Evolutionary conservation across 169 alveolate genomes (phyloP), one percentile per base, ranked within the genome.

Genomic region (Plasmodium vivax): DNA sequence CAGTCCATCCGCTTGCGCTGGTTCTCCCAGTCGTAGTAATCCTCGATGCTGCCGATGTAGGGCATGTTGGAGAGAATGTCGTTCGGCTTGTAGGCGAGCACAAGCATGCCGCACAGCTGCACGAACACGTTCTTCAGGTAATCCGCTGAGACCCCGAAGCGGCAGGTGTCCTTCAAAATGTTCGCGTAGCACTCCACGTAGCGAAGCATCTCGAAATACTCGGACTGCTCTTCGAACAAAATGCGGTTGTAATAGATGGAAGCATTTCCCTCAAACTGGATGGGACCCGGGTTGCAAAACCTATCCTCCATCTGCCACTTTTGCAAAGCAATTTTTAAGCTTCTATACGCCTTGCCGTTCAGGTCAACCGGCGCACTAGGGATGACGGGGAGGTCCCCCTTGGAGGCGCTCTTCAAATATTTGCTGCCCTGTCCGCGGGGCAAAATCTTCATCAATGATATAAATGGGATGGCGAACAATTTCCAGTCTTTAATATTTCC

Each of bases 211-310:
- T 97, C 98, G 62, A 97, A 96, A 90, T 98, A 98, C 92, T 97
- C 98, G 10, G 98, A 97, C 45, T 98, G 98, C 94, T 98, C 98
- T 71, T 97, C 98, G 80, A 96, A 96, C 82, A 98, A 95, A 9
- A 97, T 97, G 82, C 98, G 93, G 95, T 97, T 97, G 58, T 97
- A 98, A 83, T 97, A 96, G 27, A 95, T 92, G 7, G 98, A 94
- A 14, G 97, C 98, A n/a, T 95, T 95, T 71, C 99, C 99, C 90
- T 92, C 97, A 96, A 97, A 98, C 95, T 99, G 99, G 19, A 99
- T 98, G n/a, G 99, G 99, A 12, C 99, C 99, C 3, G 99, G 99
- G 94, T 99, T 99, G 91, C 98, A 97, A 96, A 98, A 99, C 34
- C 98, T 97, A 95, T 99, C 99, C 47, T 97, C 98, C 94, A 95